These are phyloP conservation scores for Kwoniella mangroviensis DNA, from an alignment of 768 basidiomycete species.

Conservation along the genomic window DNA sequence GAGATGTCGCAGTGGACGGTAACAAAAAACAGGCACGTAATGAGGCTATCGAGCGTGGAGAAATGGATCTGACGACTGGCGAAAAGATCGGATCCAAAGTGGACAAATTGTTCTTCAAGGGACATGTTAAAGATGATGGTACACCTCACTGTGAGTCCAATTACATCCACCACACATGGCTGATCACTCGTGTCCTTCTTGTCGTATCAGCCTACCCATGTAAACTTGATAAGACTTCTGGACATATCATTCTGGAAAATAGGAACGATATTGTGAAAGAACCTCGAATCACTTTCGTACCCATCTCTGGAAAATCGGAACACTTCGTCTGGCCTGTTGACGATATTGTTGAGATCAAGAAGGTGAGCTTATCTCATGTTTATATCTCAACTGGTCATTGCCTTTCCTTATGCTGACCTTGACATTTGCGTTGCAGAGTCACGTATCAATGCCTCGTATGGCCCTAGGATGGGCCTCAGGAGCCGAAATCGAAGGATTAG, in stretches of 20 bases:
- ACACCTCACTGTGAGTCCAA: slow-evolving; percentile 48
- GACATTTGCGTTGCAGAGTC: slow-evolving; percentile 34
- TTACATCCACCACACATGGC: background rate
- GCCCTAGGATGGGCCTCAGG: slow-evolving; percentile 59
- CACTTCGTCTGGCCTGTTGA: slow-evolving; percentile 54
- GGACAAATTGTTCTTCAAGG: slow-evolving; percentile 55
- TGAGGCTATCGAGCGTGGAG: slow-evolving; percentile 15
- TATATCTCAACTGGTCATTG: background rate
- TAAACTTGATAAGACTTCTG: slow-evolving; percentile 54
- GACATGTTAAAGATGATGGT: slow-evolving; percentile 55
- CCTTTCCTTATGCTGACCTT: background rate
- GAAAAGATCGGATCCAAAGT: slow-evolving; percentile 55
- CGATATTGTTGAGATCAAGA: slow-evolving; percentile 60
- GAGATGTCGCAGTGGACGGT: slow-evolving; percentile 59
- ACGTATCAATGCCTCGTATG: slow-evolving; percentile 58
- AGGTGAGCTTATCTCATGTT: slow-evolving; percentile 31
- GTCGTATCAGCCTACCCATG: slow-evolving; percentile 58
- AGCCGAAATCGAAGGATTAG: slow-evolving; percentile 58
- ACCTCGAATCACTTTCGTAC: slow-evolving; percentile 50
- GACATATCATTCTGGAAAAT: slow-evolving; percentile 55
- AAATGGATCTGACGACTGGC: slow-evolving; percentile 20
- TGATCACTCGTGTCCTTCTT: too few species aligned
- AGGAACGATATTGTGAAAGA: slow-evolving; percentile 35
- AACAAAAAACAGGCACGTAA: slow-evolving; percentile 53
- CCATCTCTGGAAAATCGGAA: slow-evolving; percentile 40